Percentiles rank a stretch among this genome's conserved stretches.
Conservation (phyloP, 345 rosid genomes). For the Salix purpurea region DNA sequence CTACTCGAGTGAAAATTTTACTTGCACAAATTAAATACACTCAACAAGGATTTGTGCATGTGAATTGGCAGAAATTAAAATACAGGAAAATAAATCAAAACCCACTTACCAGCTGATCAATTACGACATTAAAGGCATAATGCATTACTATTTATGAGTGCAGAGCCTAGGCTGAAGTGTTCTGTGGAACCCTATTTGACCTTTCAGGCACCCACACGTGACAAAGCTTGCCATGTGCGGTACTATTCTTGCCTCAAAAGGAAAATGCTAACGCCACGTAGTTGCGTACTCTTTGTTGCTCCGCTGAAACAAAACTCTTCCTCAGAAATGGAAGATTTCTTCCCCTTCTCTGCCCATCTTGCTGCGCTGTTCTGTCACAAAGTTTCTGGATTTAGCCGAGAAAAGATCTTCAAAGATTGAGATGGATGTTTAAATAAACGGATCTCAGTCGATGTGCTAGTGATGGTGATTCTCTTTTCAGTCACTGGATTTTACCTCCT, state of each 20-base stretch:
- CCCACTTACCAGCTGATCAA: neutral
- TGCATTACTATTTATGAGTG: neutral
- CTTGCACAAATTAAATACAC: neutral
- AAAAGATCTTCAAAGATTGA: neutral
- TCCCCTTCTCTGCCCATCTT: neutral
- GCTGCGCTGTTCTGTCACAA: neutral
- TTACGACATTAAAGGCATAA: neutral
- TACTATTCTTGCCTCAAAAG: too few relatives aligned
- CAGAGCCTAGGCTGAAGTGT: neutral
- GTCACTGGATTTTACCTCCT: neutral
- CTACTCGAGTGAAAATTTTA: neutral
- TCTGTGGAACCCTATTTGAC: neutral
- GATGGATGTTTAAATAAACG: neutral
- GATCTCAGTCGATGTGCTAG: neutral
- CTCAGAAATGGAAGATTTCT: neutral
- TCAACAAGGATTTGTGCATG: constrained; percentile 17
- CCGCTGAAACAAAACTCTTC: neutral
- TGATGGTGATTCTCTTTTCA: neutral
- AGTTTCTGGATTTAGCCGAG: neutral
- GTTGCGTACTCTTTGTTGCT: too few relatives aligned
- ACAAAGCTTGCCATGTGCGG: neutral
- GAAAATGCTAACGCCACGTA: too few relatives aligned
- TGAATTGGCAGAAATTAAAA: constrained; percentile 10
- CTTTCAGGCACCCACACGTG: neutral
- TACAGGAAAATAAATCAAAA: neutral